Base-by-base conservation (phyloP, 352 stramenopile species). In the Elongisporangium prolatum region DNA sequence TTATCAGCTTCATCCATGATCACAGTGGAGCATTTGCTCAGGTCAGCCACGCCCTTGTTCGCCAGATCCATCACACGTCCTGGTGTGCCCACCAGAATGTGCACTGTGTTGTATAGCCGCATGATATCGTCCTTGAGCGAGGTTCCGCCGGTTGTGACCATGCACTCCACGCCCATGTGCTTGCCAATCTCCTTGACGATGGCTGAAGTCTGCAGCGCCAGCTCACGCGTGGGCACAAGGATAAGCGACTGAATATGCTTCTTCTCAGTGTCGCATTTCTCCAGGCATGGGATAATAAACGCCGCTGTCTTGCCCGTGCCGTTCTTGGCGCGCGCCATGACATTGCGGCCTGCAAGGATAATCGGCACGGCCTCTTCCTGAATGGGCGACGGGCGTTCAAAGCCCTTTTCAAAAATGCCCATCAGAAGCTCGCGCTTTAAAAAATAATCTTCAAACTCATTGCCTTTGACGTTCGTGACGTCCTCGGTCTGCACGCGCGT, bases 1-100 rank as follows among this genome's bases (percentile, higher is more conserved):
- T 99, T 99, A 77, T 99, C 98, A 13, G 97, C 97, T 86, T 99
- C 97, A 69, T 99, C 97, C 95, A 99, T 98, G 62, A 99, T 98
- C 50, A 99, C 95, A 1, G 96, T 99, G 54, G 87, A 89, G 75
- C 96, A 98, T 59, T 98, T 86, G 59, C 86, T 97, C 40, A 99
- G 72, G 63, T 99, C 96, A 13, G 97, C 97, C 16, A 99, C 92
- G 47, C 97, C 97, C 77, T 99, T 99, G 58, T 98, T 98, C 34
- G 96, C 95, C 21, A 99, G 75, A 72, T 99, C 97, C 69, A 99
- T 95, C 63, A 99, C 98, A 59, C 98, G 93, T 17, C 97, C 98
- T 0, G 98, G 97, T 3, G 98, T 99, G 24, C 92, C 97, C 47
- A 99, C 97, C 50, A 99, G 84, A 64, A 99, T 98, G 77, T 99